A percentile compares a stretch with the other conserved stretches of the same genome.
These are phyloP conservation scores for Talaromyces nanjingensis DNA, from an alignment of 495 filamentous ascomycete species.

Conservation along the genomic window DNA sequence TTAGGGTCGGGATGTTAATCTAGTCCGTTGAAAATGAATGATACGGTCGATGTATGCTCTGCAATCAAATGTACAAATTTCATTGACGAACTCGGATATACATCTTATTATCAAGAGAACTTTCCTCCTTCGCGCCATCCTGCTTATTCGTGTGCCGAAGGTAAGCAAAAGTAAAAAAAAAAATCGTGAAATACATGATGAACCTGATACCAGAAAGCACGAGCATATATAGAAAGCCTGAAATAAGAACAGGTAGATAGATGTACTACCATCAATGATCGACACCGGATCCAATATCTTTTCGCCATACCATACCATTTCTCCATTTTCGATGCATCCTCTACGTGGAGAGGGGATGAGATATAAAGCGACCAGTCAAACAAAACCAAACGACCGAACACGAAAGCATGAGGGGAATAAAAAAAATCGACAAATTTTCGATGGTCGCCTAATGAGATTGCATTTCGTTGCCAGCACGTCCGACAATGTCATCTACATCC, in stretches of 20 bases:
- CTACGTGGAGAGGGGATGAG: background rate
- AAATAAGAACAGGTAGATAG: background rate
- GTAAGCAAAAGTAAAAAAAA: background rate
- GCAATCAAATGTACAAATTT: background rate
- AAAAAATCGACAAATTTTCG: background rate
- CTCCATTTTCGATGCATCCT: slow-evolving; percentile 14
- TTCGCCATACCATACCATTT: slow-evolving; percentile 23
- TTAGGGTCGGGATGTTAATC: no score
- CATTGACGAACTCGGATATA: background rate
- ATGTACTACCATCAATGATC: background rate
- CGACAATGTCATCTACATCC: slow-evolving; percentile 79
- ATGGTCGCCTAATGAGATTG: background rate
- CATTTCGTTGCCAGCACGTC: slow-evolving; percentile 30
- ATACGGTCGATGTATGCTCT: no score
- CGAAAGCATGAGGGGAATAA: slow-evolving; percentile 1
- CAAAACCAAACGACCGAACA: slow-evolving; percentile 15
- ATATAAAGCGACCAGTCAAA: slow-evolving; percentile 24
- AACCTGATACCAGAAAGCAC: background rate
- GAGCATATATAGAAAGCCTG: background rate
- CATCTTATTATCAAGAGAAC: background rate
- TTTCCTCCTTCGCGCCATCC: background rate
- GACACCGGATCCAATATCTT: slow-evolving; percentile 20
- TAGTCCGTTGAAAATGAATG: no score
- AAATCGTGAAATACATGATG: background rate
- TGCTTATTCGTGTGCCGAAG: background rate